Evolutionary conservation across 129 eudicot genomes (phyloP), one percentile per base, ranked within the genome.

Genomic region (Tagetes erecta): DNA sequence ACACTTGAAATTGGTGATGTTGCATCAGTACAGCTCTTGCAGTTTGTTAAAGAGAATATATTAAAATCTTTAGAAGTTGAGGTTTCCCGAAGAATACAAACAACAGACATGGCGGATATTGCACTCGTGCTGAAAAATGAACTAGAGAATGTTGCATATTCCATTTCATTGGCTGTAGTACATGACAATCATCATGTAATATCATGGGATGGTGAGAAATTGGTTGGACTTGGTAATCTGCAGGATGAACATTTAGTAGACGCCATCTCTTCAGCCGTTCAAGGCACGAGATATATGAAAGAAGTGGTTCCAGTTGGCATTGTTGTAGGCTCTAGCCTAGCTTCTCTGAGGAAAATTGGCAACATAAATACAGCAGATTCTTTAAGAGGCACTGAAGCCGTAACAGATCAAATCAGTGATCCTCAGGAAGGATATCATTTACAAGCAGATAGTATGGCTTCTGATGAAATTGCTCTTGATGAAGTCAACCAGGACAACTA

Each of bases 281-380:
- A 83, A 72, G 82, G 80, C 11, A 95, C 97, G 10, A 74, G 55
- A 62, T 85, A 83, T 76, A 68, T 95, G 84, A 88, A 79, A 84
- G 83, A 71, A 77, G 82, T 85, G 46, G 56, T 95, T 81, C 99
- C 99, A 55, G 83, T 87, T 80, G 99, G 95, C 56, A 92, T 91
- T 72, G 74, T 91, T 64, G 91, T 95, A 37, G 97, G 94, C 38
- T 83, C 94, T 39, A 80, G 86, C 82, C 82, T 95, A 70, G 99
- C 97, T 85, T 80, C 96, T 77, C 51, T 95, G 74, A 81, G 82
- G 68, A 84, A 85, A 63, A 69, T 68, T 51, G 80, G 75, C 71
- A 73, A 78, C 64, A 88, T 73, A 0, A 72, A 73, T 87, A 49
- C 84, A 36, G 78, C 64, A 62, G 71, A 78, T 59, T 42, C 72